These are phyloP conservation scores for Cicer bijugum DNA, from an alignment of 306 rosid genomes.

Conservation along the genomic window DNA sequence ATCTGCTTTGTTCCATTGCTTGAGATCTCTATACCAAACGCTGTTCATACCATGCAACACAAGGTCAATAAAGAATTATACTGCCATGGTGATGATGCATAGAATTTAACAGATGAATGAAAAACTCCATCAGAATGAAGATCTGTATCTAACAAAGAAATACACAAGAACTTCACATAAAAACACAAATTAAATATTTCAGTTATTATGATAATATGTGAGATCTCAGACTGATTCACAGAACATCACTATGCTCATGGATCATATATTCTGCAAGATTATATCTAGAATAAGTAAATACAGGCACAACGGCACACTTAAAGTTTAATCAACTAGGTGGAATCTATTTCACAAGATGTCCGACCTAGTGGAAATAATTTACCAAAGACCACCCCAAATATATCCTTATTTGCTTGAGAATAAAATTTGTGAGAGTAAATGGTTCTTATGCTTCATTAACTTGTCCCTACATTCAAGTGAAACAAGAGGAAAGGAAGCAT, in stretches of 20 bases:
- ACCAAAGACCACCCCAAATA: not conserved
- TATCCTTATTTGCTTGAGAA: constrained; percentile 32
- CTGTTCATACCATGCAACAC: constrained; percentile 51
- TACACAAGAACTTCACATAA: constrained; percentile 2
- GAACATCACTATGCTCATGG: not conserved
- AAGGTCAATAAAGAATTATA: constrained; percentile 34
- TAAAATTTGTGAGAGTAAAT: not conserved
- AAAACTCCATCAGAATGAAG: constrained; percentile 16
- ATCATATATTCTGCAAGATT: constrained; percentile 19
- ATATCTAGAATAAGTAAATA: constrained; percentile 16
- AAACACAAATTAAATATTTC: constrained; percentile 5
- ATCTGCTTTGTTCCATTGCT: constrained; percentile 44
- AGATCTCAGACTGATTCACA: constrained; percentile 31
- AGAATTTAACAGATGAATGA: constrained; percentile 10
- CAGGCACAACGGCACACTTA: not conserved
- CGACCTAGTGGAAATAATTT: constrained; percentile 16
- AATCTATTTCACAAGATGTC: constrained; percentile 11
- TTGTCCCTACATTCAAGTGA: constrained; percentile 23
- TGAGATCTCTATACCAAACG: constrained; percentile 52
- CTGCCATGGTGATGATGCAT: constrained; percentile 13
- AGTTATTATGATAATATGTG: not conserved
- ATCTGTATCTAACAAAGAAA: constrained; percentile 23
- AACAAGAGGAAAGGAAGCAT: constrained; percentile 21
- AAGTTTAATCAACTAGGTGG: constrained; percentile 7
- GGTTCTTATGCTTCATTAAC: constrained; percentile 7